Evolutionary conservation across 805 yeast species (phyloP).

Genomic region (Scheffersomyces coipomensis): DNA sequence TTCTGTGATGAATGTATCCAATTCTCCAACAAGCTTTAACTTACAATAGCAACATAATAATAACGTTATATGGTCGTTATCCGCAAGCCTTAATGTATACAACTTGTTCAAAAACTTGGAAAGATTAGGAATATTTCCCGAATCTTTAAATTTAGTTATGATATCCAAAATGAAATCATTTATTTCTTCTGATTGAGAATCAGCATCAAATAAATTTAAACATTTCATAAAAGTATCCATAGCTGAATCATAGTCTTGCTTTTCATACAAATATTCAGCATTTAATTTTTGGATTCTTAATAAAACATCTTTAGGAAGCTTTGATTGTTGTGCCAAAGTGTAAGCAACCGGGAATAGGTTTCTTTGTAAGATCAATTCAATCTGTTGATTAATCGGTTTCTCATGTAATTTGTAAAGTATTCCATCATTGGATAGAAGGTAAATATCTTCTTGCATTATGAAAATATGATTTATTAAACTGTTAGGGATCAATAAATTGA

Average conservation of each 20-base stretch:
- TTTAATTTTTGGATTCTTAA: constrained; percentile 40
- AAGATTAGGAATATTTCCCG: constrained; percentile 65
- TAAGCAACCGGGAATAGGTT: constrained; percentile 74
- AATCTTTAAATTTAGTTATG: constrained; percentile 75
- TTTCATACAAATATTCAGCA: constrained; percentile 71
- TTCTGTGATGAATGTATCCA: constrained; percentile 53
- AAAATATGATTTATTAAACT: constrained; percentile 58
- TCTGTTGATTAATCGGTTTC: constrained; percentile 61
- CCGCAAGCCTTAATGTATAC: constrained; percentile 53
- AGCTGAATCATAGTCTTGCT: constrained; percentile 66
- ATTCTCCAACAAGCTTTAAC: constrained; percentile 56
- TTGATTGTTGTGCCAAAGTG: constrained; percentile 51
- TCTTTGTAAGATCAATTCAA: constrained; percentile 65
- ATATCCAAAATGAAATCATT: constrained; percentile 61
- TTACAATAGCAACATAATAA: constrained; percentile 79
- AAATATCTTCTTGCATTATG: constrained; percentile 54
- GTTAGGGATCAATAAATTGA: constrained; percentile 65
- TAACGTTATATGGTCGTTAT: constrained; percentile 79
- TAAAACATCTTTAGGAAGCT: constrained; percentile 26
- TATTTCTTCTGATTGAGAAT: constrained; percentile 20
- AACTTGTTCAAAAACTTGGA: constrained; percentile 63
- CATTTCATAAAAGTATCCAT: constrained; percentile 67
- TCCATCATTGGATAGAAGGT: constrained; percentile 73
- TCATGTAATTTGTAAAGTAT: constrained; percentile 66
- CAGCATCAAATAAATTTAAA: constrained; percentile 19